These are phyloP conservation scores for Ilyonectria mors-panacis DNA, from an alignment of 2,329 filamentous ascomycete species.

Conservation along the genomic window DNA sequence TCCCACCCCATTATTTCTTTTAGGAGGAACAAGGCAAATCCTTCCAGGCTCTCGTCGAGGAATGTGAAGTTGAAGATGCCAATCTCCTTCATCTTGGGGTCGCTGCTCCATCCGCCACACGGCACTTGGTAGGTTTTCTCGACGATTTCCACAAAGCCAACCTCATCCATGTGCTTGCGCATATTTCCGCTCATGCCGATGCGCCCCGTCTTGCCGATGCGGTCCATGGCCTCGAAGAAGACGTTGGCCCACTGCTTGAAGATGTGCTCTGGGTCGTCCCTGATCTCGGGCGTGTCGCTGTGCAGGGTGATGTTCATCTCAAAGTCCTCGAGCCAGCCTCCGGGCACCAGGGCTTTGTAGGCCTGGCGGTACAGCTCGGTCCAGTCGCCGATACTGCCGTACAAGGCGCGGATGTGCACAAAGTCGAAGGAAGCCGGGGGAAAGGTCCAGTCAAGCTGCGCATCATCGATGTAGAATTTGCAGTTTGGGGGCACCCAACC, in stretches of 20 bases:
- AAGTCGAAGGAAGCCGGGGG: conserved; percentile 3
- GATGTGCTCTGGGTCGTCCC: conserved; percentile 34
- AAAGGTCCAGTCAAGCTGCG: conserved; percentile 21
- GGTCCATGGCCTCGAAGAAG: conserved; percentile 35
- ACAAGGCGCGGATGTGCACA: conserved; percentile 21
- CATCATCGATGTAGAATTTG: conserved; percentile 18
- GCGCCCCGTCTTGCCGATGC: conserved; percentile 28
- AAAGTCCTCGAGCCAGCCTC: conserved; percentile 39
- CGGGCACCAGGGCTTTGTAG: conserved; percentile 15
- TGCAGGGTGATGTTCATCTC: conserved; percentile 38
- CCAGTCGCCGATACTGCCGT: conserved; percentile 27
- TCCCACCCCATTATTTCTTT: conserved; percentile 38
- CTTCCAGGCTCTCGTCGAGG: conserved; percentile 35
- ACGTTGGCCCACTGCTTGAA: conserved; percentile 38
- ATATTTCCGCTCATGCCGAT: conserved; percentile 32
- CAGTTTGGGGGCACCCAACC: conserved; percentile 17
- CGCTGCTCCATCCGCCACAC: conserved; percentile 35
- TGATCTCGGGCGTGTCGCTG: conserved; percentile 35
- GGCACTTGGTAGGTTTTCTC: conserved; percentile 36
- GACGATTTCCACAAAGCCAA: conserved; percentile 36
- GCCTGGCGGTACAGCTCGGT: conserved; percentile 18
- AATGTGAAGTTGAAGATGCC: conserved; percentile 34
- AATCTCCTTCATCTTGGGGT: conserved; percentile 36
- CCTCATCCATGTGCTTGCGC: conserved; percentile 31
- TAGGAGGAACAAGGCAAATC: conserved; percentile 34